Base-by-base conservation (phyloP, 1,284 basidiomycete genomes). In the Apiotrichum montevideense region DNA sequence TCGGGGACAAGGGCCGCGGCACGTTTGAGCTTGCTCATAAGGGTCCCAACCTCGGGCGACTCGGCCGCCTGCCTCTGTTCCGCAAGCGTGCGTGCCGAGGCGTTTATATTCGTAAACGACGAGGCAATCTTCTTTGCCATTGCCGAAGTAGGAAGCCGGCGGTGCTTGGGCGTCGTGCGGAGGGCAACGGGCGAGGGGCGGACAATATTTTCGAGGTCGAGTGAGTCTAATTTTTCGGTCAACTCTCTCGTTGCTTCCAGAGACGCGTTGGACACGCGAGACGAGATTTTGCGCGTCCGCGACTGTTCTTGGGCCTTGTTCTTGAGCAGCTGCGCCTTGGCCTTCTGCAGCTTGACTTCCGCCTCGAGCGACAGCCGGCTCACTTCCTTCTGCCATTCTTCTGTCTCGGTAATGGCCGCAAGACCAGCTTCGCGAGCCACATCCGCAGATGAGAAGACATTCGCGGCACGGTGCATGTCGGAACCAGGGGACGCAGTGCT, bases 201-300 rank as follows among this genome's bases (percentile, higher is more conserved):
- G 6, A 49, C 41, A 4, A 65, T 51, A 1, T 48, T 47, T 10
- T 59, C 56, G n/a, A 59, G 55, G 42, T 68, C 64, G 44, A 68
- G 54, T 4, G 61, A 51, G 32, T 66, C 59, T 13, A 73, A 62
- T 3, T 63, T 54, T 10, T 54, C 46, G 52, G 61, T 62, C 2
- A 71, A 52, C 3, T 65, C 58, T 21, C 21, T 21, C 41, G 10
- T 35, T 35, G 34, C 7, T 34, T 7, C 33, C 33, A 11, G 14
- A 4, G 34, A 11, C 47, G 47, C 15, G 13, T 8, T 40, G 35
- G n/a, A 3, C 3, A 35, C 3, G 9, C 9, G n/a, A 1, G 35
- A 9, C 9, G 11, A 4, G 15, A 37, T 8, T 14, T 9, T 35
- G n/a, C 34, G 35, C 34, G n/a, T 32, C 3, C 32, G 15, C 11